These are phyloP conservation scores for Neophaeococcomyces aloes DNA, from an alignment of 2,329 filamentous ascomycete genomes.

Conservation along the genomic window DNA sequence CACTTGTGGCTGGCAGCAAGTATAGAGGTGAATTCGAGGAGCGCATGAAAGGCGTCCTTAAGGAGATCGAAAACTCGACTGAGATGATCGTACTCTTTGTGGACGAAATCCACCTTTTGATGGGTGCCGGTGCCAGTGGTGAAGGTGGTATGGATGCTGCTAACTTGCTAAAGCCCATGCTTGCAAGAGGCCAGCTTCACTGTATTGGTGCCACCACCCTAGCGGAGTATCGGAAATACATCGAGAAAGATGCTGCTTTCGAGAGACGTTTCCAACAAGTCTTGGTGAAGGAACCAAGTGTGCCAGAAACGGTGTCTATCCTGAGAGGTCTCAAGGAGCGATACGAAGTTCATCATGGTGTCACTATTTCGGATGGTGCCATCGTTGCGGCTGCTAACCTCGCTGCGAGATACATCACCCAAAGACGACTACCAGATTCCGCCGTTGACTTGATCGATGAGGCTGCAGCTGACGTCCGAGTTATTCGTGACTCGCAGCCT, in stretches of 20 bases:
- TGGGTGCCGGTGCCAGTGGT: conserved; percentile 89
- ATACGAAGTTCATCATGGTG: conserved; percentile 96
- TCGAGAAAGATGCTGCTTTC: conserved; percentile 96
- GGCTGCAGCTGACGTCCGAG: conserved; percentile 88
- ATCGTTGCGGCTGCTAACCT: conserved; percentile 86
- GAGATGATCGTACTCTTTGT: conserved; percentile 98
- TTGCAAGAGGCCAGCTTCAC: conserved; percentile 90
- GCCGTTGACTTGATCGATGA: conserved; percentile 95
- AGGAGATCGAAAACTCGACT: conserved; percentile 88
- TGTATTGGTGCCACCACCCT: conserved; percentile 96
- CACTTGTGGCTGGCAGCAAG: conserved; percentile 92
- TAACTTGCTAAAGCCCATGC: conserved; percentile 95
- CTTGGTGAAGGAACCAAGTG: conserved; percentile 82
- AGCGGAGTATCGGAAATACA: conserved; percentile 94
- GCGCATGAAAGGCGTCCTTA: conserved; percentile 96
- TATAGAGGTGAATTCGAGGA: conserved; percentile 98
- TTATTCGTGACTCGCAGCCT: conserved; percentile 90
- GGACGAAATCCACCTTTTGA: conserved; percentile 95
- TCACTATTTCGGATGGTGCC: conserved; percentile 88
- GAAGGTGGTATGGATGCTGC: conserved; percentile 98
- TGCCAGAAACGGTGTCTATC: conserved; percentile 88
- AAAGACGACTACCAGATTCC: conserved; percentile 83
- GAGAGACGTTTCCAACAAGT: conserved; percentile 98
- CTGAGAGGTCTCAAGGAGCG: conserved; percentile 96
- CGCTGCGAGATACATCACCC: conserved; percentile 85